Evolutionary conservation across 768 basidiomycete genomes (phyloP), one percentile per base, ranked within the genome.

Genomic region (Suillus lakei): DNA sequence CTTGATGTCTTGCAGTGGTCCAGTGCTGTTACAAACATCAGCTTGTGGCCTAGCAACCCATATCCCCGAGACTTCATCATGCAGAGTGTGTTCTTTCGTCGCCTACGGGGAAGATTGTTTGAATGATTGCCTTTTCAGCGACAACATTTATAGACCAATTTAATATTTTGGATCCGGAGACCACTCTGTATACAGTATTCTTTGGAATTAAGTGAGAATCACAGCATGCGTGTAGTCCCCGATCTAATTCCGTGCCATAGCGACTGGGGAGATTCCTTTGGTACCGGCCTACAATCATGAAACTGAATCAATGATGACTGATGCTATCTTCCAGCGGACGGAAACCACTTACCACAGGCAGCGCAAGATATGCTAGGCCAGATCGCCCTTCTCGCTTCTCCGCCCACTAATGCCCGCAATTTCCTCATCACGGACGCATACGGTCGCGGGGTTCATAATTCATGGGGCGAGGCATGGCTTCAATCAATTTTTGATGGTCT

Each of bases 401-500:
- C 83, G 15, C 86, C 86, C 0, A 86, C 85, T 21, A 82, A 83
- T 60, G 85, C 82, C 1, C 80, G 81, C 59, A 78, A 78, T 32
- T 85, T 87, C 66, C 78, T 87, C 60, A 65, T 87, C 21, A 75
- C 83, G 1, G 84, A 86, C 67, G 82, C 78, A 6, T 86, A 86
- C 46, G 86, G 86, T 8, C 79, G 79, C 26, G 86, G 86, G 15
- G 68, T 55, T 13, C 75, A 79, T 13, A 72, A 79, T 0, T 71
- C 79, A 15, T 73, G 71, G 39, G 86, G 85, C 5, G 79, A 86
- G 68, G 78, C 82, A 5, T 85, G 78, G 74, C 81, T 85, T 51
- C 82, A 84, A 63, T 73, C 79, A 8, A 69, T 85, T 30, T 86
- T 81, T 68, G 73, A 77, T 18, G 83, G 82, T 5, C 74, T 87